These are phyloP conservation scores for Linnemannia exigua DNA, from an alignment of 192 early-diverging fungal species.

Conservation along the genomic window DNA sequence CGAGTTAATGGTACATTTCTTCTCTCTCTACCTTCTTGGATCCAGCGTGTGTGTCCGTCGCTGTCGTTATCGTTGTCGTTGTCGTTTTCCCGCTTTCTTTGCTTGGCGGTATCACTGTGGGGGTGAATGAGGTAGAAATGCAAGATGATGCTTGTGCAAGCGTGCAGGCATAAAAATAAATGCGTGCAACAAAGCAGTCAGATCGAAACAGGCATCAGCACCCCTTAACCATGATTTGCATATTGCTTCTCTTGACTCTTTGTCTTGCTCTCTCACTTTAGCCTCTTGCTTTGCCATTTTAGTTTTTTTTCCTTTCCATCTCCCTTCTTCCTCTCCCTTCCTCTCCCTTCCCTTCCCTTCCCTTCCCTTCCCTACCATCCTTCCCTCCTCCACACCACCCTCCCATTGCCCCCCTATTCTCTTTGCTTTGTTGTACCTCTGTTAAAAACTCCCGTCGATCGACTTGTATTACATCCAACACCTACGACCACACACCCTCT, in stretches of 20 bases:
- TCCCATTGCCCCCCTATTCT: neutral
- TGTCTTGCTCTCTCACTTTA: neutral
- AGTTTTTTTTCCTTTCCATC: neutral
- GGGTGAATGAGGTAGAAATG: neutral
- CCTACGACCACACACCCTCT: too few relatives aligned
- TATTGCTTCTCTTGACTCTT: neutral
- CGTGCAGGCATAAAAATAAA: neutral
- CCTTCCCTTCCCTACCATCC: neutral
- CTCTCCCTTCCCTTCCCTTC: neutral
- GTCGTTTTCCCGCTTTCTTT: neutral
- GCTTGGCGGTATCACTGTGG: neutral
- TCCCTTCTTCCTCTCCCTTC: neutral
- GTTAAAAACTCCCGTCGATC: too few relatives aligned
- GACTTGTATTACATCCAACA: too few relatives aligned
- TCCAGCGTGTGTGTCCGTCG: neutral
- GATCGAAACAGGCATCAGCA: neutral
- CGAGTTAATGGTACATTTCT: too few relatives aligned
- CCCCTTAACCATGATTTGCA: neutral
- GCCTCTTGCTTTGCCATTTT: neutral
- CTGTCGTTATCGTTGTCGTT: neutral
- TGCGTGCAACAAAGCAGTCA: neutral
- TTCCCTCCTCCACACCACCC: neutral
- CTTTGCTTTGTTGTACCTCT: too few relatives aligned
- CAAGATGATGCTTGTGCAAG: neutral
- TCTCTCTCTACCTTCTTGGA: neutral